These are phyloP conservation scores for Lasiodiplodia gonubiensis DNA, from an alignment of 2,329 filamentous ascomycete species.

Conservation along the genomic window DNA sequence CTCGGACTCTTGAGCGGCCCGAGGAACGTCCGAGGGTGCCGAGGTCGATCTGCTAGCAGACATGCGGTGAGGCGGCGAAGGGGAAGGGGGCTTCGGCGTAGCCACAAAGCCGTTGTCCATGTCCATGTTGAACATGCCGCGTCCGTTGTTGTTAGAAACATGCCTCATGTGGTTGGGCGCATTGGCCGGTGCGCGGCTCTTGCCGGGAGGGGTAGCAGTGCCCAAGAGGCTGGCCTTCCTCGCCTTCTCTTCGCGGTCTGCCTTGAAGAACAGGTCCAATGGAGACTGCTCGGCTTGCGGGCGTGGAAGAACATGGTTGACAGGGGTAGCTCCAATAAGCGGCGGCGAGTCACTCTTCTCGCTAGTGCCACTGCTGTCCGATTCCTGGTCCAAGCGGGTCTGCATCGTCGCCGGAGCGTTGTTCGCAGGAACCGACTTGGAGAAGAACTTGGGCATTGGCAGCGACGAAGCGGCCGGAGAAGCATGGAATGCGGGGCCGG, in stretches of 20 bases:
- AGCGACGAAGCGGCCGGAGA: conserved; percentile 90
- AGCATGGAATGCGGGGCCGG: conserved; percentile 91
- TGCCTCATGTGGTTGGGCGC: conserved; percentile 40
- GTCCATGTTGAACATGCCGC: conserved; percentile 71
- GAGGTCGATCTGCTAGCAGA: conserved; percentile 55
- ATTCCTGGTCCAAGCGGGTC: conserved; percentile 52
- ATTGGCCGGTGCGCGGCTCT: conserved; percentile 36
- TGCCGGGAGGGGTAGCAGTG: conserved; percentile 34
- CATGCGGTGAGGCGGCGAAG: conserved; percentile 33
- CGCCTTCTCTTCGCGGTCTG: conserved; percentile 79
- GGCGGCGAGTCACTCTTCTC: conserved; percentile 34
- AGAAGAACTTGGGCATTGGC: conserved; percentile 87
- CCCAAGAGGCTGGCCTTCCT: conserved; percentile 54
- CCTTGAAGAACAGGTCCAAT: conserved; percentile 88
- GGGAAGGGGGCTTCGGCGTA: conserved; percentile 25
- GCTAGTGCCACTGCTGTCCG: conserved; percentile 40
- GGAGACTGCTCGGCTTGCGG: conserved; percentile 70
- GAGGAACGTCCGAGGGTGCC: conserved; percentile 25
- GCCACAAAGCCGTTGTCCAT: conserved; percentile 55
- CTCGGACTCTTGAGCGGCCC: conserved; percentile 44
- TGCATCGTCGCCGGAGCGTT: conserved; percentile 53
- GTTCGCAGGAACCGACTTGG: conserved; percentile 74
- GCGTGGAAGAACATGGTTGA: conserved; percentile 43
- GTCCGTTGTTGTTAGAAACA: conserved; percentile 55
- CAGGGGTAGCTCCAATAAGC: conserved; percentile 49